Evolutionary conservation across 176 grass and related monocot species (phyloP).

Genomic region (Eremochloa ophiuroides): DNA sequence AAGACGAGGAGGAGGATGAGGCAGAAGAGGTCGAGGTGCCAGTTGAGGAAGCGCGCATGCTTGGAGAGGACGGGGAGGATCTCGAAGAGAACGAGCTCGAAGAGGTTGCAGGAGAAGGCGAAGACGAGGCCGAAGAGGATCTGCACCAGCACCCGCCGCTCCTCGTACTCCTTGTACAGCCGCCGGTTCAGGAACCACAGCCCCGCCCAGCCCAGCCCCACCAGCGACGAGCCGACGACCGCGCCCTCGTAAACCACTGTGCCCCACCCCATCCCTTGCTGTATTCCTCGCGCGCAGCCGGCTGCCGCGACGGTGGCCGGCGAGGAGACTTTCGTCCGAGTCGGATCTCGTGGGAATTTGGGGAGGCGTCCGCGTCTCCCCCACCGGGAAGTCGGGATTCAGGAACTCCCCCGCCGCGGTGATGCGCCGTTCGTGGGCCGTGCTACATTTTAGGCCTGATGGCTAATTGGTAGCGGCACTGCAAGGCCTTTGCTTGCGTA

Average conservation of each 20-base stretch:
- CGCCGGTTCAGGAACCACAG: conserved; percentile 97
- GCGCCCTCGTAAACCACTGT: conserved; percentile 65
- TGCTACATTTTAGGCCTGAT: not conserved
- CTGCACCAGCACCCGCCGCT: conserved; percentile 93
- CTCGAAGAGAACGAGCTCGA: conserved; percentile 98
- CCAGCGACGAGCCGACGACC: conserved; percentile 72
- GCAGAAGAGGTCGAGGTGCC: conserved; percentile 97
- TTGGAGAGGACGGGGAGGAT: conserved; percentile 97
- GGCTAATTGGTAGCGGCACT: too few relatives aligned
- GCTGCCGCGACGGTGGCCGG: conserved; percentile 11
- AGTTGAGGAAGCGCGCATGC: conserved; percentile 86
- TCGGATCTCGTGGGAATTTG: conserved; percentile 40
- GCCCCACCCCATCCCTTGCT: conserved; percentile 51
- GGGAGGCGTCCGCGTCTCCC: conserved; percentile 13
- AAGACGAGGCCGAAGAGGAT: conserved; percentile 99
- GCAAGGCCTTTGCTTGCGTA: not conserved
- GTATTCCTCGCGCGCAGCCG: not conserved
- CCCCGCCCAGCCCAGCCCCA: conserved; percentile 81
- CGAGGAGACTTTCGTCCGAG: not conserved
- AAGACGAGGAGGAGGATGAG: conserved; percentile 93
- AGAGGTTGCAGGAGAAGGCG: conserved; percentile 99
- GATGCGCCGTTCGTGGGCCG: not conserved
- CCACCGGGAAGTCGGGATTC: conserved; percentile 21
- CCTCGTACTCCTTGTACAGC: conserved; percentile 99
- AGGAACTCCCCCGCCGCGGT: conserved; percentile 1